Base-by-base conservation (phyloP, 208 protist species). In the Leptomonas pyrrhocoris region DNA sequence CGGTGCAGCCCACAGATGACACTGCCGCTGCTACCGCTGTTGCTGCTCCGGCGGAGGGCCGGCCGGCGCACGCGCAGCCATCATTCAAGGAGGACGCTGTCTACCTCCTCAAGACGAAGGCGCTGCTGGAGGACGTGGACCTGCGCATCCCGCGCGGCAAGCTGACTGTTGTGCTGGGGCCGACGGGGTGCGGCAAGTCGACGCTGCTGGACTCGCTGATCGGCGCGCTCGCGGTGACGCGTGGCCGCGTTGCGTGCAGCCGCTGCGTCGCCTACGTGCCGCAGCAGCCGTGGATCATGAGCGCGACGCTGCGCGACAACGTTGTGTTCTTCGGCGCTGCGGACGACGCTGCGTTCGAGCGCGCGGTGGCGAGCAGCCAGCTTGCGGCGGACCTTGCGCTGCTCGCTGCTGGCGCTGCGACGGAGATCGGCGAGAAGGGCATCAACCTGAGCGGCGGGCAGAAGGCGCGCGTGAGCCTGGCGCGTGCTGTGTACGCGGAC, bases 231-330 rank as follows among this genome's bases (percentile, higher is more conserved):
- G 76, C 77, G 36, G 71, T 91, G 28, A 77, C 69, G 55, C 46
- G 51, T 23, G 86, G 84, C 50, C 36, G 40, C 23, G 67, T 88
- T 15, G 27, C 43, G 46, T 61, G 62, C 43, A 15, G 50, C 18
- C 43, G 63, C 27, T 62, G 31, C 40, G 76, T 98, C 28, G 90
- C 92, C 5, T 98, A 97, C 70, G 84, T 85, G 38, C 79, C 94
- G 28, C 97, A 98, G 75, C 77, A 92, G 71, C 64, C 94, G 66
- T 98, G 88, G 85, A 94, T 98, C 48, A 83, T 93, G 73, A 97
- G 94, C 79, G 81, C 83, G 16, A 96, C 94, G 27, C 34, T 98
- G 21, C 75, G 79, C 25, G 90, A 98, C 15, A 98, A 98, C 77
- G 86, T 98, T 28, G 46, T 95, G 8, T 98, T 98, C 73, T 94